phyloP scores from a whole-genome alignment of 2,329 filamentous ascomycete genomes.

The Chaetomium sp. region DNA sequence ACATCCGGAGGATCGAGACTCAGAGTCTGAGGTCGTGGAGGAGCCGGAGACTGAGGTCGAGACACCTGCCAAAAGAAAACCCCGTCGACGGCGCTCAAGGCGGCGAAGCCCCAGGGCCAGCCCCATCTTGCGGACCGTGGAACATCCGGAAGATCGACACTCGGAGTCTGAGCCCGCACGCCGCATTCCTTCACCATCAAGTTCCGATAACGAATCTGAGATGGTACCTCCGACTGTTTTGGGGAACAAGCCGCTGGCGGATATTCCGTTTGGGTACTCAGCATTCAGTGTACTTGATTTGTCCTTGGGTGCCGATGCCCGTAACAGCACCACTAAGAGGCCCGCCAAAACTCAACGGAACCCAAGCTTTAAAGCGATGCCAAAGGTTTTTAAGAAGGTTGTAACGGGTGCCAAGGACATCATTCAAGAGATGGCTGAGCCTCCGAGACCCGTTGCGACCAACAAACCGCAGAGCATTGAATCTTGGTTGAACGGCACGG shows the following conservation, averaged over 20 bases:
- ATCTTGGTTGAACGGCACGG: slow-evolving; percentile 64
- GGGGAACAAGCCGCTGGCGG: slow-evolving; percentile 56
- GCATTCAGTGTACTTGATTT: slow-evolving; percentile 68
- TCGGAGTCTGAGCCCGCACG: slow-evolving; percentile 32
- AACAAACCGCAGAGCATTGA: slow-evolving; percentile 67
- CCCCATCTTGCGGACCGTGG: slow-evolving; percentile 38
- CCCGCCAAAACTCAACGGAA: slow-evolving; percentile 56
- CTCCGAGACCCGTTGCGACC: slow-evolving; percentile 50
- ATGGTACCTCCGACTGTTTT: slow-evolving; percentile 45
- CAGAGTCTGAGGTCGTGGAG: slow-evolving; percentile 40
- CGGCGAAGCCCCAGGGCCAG: slow-evolving; percentile 35
- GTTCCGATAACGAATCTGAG: slow-evolving; percentile 43
- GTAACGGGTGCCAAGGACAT: slow-evolving; percentile 67
- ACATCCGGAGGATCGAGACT: slow-evolving; percentile 39
- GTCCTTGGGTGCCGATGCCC: slow-evolving; percentile 51
- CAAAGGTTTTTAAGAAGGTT: slow-evolving; percentile 66
- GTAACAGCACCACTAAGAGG: slow-evolving; percentile 44
- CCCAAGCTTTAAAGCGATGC: slow-evolving; percentile 61
- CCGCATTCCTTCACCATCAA: slow-evolving; percentile 29
- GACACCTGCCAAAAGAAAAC: slow-evolving; percentile 45
- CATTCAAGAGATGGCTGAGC: slow-evolving; percentile 61
- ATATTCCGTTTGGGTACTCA: slow-evolving; percentile 65
- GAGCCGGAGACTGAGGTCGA: slow-evolving; percentile 42
- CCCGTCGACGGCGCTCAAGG: slow-evolving; percentile 26
- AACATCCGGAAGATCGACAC: slow-evolving; percentile 39